Evolutionary conservation across 2,329 filamentous ascomycete species (phyloP).

Genomic region (Arthrobotrys iridis): DNA sequence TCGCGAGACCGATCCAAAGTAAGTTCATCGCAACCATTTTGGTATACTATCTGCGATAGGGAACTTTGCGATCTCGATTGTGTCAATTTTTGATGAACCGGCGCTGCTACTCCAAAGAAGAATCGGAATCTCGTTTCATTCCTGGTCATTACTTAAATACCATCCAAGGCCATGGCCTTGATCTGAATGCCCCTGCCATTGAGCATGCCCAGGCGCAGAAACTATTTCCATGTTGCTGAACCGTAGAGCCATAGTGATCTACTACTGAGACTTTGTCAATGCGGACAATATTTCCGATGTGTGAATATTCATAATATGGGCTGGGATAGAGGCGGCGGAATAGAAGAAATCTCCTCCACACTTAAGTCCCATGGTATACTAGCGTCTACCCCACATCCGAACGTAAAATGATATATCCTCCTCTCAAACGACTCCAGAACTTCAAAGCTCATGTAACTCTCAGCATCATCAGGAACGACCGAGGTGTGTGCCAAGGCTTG

Average conservation of each 20-base stretch:
- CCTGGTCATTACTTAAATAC: conserved; percentile 19
- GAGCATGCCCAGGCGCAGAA: conserved; percentile 42
- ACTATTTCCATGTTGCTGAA: conserved; percentile 33
- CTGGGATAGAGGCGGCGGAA: conserved; percentile 29
- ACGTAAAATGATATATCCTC: neutral
- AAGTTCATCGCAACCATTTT: conserved; percentile 31
- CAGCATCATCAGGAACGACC: neutral
- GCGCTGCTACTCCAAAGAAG: conserved; percentile 11
- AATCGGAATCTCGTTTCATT: neutral
- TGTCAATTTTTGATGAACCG: neutral
- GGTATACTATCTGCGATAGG: neutral
- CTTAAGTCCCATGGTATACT: neutral
- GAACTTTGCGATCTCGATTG: neutral
- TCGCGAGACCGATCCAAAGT: conserved; percentile 22
- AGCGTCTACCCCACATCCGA: neutral
- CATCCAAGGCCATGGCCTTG: conserved; percentile 1
- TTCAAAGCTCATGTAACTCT: neutral
- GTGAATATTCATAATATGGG: neutral
- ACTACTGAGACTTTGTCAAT: neutral
- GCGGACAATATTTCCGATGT: conserved; percentile 20
- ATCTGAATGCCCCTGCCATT: neutral
- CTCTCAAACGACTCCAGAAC: neutral
- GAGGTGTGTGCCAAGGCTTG: conserved; percentile 37
- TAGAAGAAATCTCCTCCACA: neutral
- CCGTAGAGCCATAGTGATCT: conserved; percentile 3